A percentile compares a stretch with the other conserved stretches of the same genome.
These are phyloP conservation scores for Auriculariales sp. DNA, from an alignment of 768 basidiomycete genomes.

Conservation along the genomic window DNA sequence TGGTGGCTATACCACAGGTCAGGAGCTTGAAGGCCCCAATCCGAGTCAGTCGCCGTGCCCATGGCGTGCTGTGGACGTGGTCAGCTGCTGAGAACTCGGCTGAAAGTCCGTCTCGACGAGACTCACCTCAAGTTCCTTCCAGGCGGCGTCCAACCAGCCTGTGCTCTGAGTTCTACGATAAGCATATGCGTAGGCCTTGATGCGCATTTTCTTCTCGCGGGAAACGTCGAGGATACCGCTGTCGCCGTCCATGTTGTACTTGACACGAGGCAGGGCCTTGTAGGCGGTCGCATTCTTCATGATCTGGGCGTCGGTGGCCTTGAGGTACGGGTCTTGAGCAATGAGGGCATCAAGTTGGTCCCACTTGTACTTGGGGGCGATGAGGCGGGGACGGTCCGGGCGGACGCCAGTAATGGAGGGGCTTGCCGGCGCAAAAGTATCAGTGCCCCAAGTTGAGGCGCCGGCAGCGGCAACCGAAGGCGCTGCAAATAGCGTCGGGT, in stretches of 20 bases:
- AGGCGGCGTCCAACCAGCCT: constrained; percentile 77
- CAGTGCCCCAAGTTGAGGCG: constrained; percentile 57
- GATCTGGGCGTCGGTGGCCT: constrained; percentile 81
- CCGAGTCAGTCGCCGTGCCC: constrained; percentile 39
- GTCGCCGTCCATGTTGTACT: constrained; percentile 58
- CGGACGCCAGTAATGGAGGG: constrained; percentile 49
- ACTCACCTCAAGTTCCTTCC: constrained; percentile 67
- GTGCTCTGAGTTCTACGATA: constrained; percentile 88
- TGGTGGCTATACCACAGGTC: constrained; percentile 76
- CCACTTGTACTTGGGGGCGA: constrained; percentile 92
- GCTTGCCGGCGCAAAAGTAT: constrained; percentile 54
- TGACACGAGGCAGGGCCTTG: constrained; percentile 43
- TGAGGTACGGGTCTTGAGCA: constrained; percentile 68
- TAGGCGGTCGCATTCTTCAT: constrained; percentile 78
- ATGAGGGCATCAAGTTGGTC: constrained; percentile 64
- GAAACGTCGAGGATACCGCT: constrained; percentile 89
- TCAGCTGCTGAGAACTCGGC: constrained; percentile 2
- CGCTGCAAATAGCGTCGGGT: constrained; percentile 49
- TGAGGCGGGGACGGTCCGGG: constrained; percentile 73
- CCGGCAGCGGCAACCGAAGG: constrained; percentile 52
- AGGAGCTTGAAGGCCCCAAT: constrained; percentile 51
- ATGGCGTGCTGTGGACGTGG: constrained; percentile 47
- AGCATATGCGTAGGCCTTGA: constrained; percentile 87
- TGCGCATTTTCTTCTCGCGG: constrained; percentile 73
- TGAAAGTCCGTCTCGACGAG: background rate